Conservation (phyloP, 192 early-diverging fungal species). For the Pilaira anomala region DNA sequence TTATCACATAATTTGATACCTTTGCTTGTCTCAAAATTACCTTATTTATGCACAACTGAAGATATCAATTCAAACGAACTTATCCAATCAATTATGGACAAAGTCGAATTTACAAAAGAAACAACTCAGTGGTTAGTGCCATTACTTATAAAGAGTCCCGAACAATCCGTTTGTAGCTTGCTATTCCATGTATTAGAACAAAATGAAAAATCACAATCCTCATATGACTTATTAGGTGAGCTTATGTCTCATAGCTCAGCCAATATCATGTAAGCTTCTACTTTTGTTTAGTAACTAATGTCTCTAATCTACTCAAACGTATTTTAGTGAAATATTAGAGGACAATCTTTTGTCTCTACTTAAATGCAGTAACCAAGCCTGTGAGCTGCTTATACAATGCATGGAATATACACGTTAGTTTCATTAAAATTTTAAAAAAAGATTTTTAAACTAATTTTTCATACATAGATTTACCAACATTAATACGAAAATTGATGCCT, state of each 20-base stretch:
- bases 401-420: background rate
- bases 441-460: background rate
- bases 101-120: background rate
- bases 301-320: background rate
- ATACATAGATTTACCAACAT: background rate
- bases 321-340: background rate
- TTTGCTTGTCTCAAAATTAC: background rate
- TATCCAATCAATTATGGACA: background rate
- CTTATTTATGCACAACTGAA: background rate
- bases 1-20: background rate
- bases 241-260: background rate
- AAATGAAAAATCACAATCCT: background rate
- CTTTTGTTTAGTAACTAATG: no score
- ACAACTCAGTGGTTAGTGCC: background rate
- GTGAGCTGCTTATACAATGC: background rate
- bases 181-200: background rate
- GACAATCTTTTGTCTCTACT: background rate
- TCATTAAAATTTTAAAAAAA: background rate
- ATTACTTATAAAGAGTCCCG: background rate
- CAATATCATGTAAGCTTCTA: background rate
- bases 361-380: background rate
- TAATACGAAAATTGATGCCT: background rate
- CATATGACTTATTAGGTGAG: background rate
- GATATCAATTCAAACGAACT: background rate
- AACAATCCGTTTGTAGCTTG: background rate